Percentiles rank a stretch among this genome's conserved stretches.
Evolutionary conservation across 2,329 filamentous ascomycete genomes (phyloP).

Genomic region (Hypoxylon sp.): DNA sequence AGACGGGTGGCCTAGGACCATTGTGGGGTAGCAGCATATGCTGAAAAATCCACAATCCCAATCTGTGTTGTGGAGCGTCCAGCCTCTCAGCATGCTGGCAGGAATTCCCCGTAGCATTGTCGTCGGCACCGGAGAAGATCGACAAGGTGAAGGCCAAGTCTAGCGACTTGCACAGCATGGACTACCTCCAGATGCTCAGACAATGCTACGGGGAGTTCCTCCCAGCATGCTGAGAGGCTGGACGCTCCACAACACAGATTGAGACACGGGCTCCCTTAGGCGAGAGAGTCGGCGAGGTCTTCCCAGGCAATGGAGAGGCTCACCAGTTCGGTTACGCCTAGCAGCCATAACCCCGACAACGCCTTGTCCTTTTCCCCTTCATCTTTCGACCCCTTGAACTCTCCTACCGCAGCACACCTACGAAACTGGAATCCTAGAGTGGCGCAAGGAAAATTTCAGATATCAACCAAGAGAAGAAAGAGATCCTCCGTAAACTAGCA

Average conservation of each 20-base stretch:
- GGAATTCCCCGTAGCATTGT: constrained; percentile 57
- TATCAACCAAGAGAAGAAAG: no score
- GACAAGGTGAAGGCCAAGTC: constrained; percentile 60
- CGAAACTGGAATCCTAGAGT: no score
- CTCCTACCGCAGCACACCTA: background rate
- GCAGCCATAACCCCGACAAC: constrained; percentile 34
- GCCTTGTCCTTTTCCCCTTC: constrained; percentile 34
- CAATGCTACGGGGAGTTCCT: constrained; percentile 75
- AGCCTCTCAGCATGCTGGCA: constrained; percentile 66
- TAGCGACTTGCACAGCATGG: constrained; percentile 71
- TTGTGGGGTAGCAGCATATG: no score
- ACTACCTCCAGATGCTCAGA: constrained; percentile 69
- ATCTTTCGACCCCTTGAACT: constrained; percentile 35
- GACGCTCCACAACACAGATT: constrained; percentile 52
- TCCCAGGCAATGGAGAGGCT: constrained; percentile 55
- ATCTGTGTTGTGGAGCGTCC: constrained; percentile 54
- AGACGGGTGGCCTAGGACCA: no score
- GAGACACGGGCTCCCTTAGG: constrained; percentile 63
- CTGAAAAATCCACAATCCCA: constrained; percentile 24
- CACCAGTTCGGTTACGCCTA: constrained; percentile 20
- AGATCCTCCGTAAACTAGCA: no score
- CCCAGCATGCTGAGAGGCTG: constrained; percentile 63
- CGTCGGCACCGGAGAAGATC: background rate
- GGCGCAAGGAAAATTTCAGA: no score
- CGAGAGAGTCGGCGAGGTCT: constrained; percentile 67